Base-by-base conservation (phyloP, 331 rosid genomes). In the Malus hybrid region DNA sequence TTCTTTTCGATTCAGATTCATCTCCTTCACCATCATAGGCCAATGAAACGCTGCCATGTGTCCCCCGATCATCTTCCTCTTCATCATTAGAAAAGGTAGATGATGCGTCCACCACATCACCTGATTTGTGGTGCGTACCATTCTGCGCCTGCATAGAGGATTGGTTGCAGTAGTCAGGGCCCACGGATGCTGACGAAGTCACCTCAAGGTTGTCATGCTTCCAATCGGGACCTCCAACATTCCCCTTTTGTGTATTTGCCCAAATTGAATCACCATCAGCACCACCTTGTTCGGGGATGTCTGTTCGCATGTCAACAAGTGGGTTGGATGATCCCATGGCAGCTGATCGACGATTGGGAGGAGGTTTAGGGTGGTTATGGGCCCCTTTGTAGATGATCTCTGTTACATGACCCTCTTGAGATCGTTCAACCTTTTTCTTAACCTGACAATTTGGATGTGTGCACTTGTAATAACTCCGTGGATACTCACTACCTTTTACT, bases 401-500 rank as follows among this genome's bases (percentile, higher is more conserved):
- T 3, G 97, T 90, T 83, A 91, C 85, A 73, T 91, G 97, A 80
- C 97, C 97, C 84, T 94, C 97, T 1, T 85, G 93, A 79, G 97
- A 91, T 74, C 95, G 83, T 75, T 94, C 99, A 7, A 94, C 96
- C 76, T 94, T 94, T 93, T 92, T 94, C 84, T 91, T 93, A 55
- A 93, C 98, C 62, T 64, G 94, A 82, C 98, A 93, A 78, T 87
- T 91, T 5, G 89, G 86, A 81, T 89, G 90, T 0, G 98, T 93
- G 78, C 98, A 93, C 80, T 93, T 93, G 85, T 91, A 93, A 82
- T 93, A 93, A 82, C 98, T 93, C 36, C 98, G 88, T 1, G 99
- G 99, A 74, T 81, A 94, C 86, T 94, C 99, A 6, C 99, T 94
- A 15, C 99, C 99, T 80, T 94, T 94, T 16, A 94, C 99, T 73